Percentiles rank a stretch among this genome's conserved stretches.
Evolutionary conservation across 1,139 yeast species (phyloP).

Genomic region (Kazachstania sp.): DNA sequence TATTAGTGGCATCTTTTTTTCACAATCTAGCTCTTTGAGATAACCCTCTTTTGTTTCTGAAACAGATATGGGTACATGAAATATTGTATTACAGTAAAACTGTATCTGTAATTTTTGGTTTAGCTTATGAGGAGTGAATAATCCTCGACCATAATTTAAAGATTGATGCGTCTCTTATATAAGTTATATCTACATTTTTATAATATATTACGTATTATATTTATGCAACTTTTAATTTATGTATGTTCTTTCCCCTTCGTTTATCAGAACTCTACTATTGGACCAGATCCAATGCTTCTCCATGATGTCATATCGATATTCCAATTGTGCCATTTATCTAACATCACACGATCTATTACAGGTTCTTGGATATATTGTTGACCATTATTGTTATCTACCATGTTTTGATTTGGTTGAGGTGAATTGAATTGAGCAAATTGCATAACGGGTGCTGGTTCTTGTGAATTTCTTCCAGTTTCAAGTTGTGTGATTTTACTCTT

Average conservation of each 20-base stretch:
- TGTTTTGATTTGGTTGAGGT: constrained; percentile 2
- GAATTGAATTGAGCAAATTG: constrained; percentile 14
- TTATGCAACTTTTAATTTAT: constrained; percentile 9
- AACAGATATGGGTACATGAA: too few species aligned
- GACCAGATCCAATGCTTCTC: constrained; percentile 60
- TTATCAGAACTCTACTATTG: constrained; percentile 41
- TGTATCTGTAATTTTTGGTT: too few species aligned
- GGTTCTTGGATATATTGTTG: constrained; percentile 10
- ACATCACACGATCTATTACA: constrained; percentile 27
- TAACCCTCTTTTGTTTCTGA: too few species aligned
- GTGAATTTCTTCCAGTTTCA: constrained; percentile 18
- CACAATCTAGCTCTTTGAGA: too few species aligned
- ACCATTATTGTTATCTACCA: neutral
- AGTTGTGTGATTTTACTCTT: constrained; percentile 8
- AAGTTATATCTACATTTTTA: neutral
- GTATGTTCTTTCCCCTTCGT: neutral
- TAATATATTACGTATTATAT: constrained; percentile 2
- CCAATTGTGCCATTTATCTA: constrained; percentile 73
- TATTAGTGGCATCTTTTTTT: too few species aligned
- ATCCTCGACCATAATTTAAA: too few species aligned
- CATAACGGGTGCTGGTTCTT: constrained; percentile 12
- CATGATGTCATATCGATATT: constrained; percentile 78
- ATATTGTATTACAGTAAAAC: too few species aligned
- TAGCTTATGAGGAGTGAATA: too few species aligned
- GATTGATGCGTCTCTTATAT: neutral